phyloP scores from a whole-genome alignment of 306 rosid genomes.

The Vigna angularis region DNA sequence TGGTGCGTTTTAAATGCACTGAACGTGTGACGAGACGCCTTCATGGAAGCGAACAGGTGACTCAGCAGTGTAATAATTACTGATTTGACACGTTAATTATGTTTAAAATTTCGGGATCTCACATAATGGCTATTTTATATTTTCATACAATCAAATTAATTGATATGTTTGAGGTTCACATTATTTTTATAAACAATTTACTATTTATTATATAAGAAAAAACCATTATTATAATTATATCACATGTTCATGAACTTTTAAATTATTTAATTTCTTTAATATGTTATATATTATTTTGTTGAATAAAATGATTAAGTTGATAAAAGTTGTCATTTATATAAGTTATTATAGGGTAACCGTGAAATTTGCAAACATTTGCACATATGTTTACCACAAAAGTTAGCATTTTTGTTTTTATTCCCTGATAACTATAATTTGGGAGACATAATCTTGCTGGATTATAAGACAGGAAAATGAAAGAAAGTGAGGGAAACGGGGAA shows the following conservation, averaged over 20 bases:
- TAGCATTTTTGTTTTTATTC: background rate
- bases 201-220: background rate
- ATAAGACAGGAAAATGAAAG: too few relatives aligned
- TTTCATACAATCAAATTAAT: background rate
- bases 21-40: too few relatives aligned
- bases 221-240: background rate
- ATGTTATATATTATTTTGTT: background rate
- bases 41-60: too few relatives aligned
- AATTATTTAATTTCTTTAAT: background rate
- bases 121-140: background rate
- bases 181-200: background rate
- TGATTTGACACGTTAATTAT: too few relatives aligned
- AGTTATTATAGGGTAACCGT: background rate
- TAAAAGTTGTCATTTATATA: background rate
- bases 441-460: background rate
- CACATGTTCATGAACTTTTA: background rate
- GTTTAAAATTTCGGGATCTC: too few relatives aligned
- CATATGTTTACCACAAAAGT: background rate
- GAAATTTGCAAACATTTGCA: background rate
- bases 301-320: background rate
- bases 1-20: too few relatives aligned
- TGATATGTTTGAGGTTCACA: background rate
- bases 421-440: background rate
- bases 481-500: too few relatives aligned
- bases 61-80: too few relatives aligned